Evolutionary conservation across 352 stramenopile species (phyloP), one percentile per base, ranked within the genome.

Genomic region (Phytophthora chlamydospora): DNA sequence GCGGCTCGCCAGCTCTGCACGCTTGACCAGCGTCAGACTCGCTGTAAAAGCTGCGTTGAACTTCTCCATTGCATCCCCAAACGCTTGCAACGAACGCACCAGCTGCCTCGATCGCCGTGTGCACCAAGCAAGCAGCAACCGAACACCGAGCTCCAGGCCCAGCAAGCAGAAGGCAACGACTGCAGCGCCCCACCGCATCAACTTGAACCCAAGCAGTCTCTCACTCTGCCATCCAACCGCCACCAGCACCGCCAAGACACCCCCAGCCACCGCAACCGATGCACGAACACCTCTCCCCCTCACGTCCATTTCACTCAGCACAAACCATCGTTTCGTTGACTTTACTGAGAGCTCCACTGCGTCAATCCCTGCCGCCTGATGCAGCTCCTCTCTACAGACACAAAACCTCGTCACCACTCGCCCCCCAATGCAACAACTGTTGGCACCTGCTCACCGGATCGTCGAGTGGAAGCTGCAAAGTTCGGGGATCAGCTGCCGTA

Each of bases 11-110:
- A 88, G 34, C 47, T 91, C 83, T 9, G 74, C 79, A 19, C 73
- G 79, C 62, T 91, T 91, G 35, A 90, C 62, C 10, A 85, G 19
- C 14, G 70, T 64, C 32, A 91, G 41, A 54, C 54, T 77, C 7
- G 35, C 24, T 19, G 52, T 47, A 44, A 80, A 91, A 13, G 60
- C 48, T 1, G 31, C 12, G 24, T 85, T 57, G 17, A 67, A 60
- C 13, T 36, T 49, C 21, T 56, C 44, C 31, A 73, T 24, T 10
- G 21, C 31, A 17, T 14, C 17, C n/a, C 24, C 9, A 48, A 76
- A 63, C 8, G 9, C 10, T 6, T 38, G 46, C 11, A 76, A 35
- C 5, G 47, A 55, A 10, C 1, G 13, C 10, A 63, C 33, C 17
- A 76, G 40, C 13, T n/a, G 58, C 7, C 19, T 19, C 6, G 58